Base-by-base conservation (phyloP, 139 green algal species). In the Marvania coccoides region DNA sequence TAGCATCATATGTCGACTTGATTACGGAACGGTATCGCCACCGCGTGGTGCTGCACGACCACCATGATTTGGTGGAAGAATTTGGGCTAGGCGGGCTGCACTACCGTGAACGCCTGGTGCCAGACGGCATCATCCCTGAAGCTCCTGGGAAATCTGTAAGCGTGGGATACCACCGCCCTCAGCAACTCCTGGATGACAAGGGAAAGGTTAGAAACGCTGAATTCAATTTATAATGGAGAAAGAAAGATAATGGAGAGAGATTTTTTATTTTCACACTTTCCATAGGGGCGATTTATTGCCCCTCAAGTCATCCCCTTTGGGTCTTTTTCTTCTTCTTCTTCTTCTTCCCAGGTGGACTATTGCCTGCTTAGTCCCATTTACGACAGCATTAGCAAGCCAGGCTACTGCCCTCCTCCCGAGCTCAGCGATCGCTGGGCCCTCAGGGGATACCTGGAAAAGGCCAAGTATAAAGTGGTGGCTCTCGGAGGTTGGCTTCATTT, bases 351-450 rank as follows among this genome's bases (percentile, higher is more conserved):
- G 8, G 28, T 88, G 8, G 58, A 75, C 60, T 88, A 88, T 40
- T 67, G 62, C 4, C 81, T 88, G 56, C 64, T 88, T 8, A 78
- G 65, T 7, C 81, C 80, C 19, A 69, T 88, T 0, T 87, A 80
- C 42, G 47, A 80, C 47, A 85, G 76, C 63, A 81, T 88, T 42
- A 72, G 46, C 35, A 88, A 88, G 53, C 28, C 58, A 7, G 77
- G 73, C 46, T 77, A 84, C 45, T 15, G 4, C 12, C 24, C 8
- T 45, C 12, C 14, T 24, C 45, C 59, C 19, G 68, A 61, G 1
- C 58, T 47, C n/a, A 69, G 67, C n/a, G 45, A 78, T 13, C 24
- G 4, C 1, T 12, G 69, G 0, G 40, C 58, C 15, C 45, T 86
- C 35, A 14, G 1, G 7, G 23, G 8, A 0, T 54, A 36, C 2